Base-by-base conservation (phyloP, 225 moss, liverwort and hornwort species). In the Bryum argenteum region DNA sequence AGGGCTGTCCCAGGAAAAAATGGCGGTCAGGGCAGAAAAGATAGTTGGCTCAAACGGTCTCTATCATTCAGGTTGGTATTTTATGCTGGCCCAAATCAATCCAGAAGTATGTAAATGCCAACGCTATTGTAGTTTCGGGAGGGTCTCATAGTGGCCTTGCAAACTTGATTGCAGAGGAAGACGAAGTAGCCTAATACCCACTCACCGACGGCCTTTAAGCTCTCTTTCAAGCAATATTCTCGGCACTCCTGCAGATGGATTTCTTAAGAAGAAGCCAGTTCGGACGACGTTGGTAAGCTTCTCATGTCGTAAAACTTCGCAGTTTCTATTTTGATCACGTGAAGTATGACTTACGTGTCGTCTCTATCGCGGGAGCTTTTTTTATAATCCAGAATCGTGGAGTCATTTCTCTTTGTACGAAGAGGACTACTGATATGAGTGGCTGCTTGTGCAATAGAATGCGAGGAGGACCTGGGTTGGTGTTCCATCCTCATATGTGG, bases 41-140 rank as follows among this genome's bases (percentile, higher is more conserved):
- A 72, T 39, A 92, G 89, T 82, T 94, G 98, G 98, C 60, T 87
- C 58, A 80, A 85, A 72, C 84, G 92, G 54, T 94, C 94, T 28
- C 87, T 98, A 52, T 98, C 98, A 28, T 87, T 81, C 82, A 94
- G 91, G 98, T 94, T 72, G 69, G 76, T 21, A 33, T 33, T 33
- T 33, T 0, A 39, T 56, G 15, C 44, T 24, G 53, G 7, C 65
- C 54, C 10, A 11, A 23, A 37, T 22, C 47, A 56, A 61, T 20
- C 33, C 42, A 0, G 8, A 45, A 71, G 70, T 74, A 56, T 45
- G 28, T 20, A 66, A 71, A 39, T 58, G 41, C 52, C 45, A 58
- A 58, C 21, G 11, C 68, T 47, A 38, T 56, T 45, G 39, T 48
- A 44, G 14, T 23, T 21, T 33, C 17, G 52, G 44, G 52, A 52